Base-by-base conservation (phyloP, 805 yeast species). In the Yarrowia yakushimensis region DNA sequence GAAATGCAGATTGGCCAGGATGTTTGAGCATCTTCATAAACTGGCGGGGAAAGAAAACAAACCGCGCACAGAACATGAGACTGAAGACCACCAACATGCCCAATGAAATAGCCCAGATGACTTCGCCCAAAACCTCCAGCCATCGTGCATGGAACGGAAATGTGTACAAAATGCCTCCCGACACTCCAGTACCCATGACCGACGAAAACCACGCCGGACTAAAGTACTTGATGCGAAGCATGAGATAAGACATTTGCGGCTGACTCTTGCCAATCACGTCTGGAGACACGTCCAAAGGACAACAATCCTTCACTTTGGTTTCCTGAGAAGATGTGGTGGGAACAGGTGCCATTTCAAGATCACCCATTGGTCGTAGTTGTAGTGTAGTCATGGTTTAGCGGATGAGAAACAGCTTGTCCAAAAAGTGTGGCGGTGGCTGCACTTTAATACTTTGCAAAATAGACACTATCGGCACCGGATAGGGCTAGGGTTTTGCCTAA, bases 141-240 rank as follows among this genome's bases (percentile, higher is more conserved):
- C 91, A 86, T 11, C 74, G 71, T 0, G 85, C 80, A 2, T 78
- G 79, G 69, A 82, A 87, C 0, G 96, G 90, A 71, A 86, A 90
- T 33, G 77, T 71, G 71, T 83, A 81, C 36, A 91, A 76, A 4
- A 89, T 75, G 37, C 81, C 71, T 4, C 88, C 76, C 1, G 89
- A 76, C 39, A 90, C 88, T 1, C 97, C 96, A 3, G 86, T 81
- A 1, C 96, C 97, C 97, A 91, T 91, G n/a, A 85, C 81, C 54
- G 84, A 78, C 25, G 87, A 86, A 73, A 85, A 90, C 79, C 85
- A 85, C 41, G 69, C 69, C 27, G 71, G 71, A 11, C 67, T 63
- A 54, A 69, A 69, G 48, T 69, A 45, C 63, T 69, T 63, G 34
- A 69, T 65, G 3, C 71, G 64, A 17, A 39, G 15, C 34, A 52